Conservation (phyloP, 78 protist genomes). For the Dictyostelium firmibasis region DNA sequence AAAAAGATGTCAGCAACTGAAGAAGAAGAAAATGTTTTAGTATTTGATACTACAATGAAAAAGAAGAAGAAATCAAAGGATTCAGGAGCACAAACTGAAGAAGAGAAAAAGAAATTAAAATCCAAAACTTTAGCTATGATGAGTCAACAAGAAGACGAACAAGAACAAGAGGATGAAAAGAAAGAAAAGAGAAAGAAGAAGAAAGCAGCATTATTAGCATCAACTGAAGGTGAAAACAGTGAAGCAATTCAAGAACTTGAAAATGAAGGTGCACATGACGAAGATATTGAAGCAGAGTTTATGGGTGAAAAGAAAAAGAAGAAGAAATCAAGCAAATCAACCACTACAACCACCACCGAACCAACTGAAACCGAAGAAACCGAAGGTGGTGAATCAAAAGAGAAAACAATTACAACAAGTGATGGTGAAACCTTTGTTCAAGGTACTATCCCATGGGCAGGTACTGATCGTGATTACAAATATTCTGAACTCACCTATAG, state of each 20-base stretch:
- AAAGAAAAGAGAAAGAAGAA: slow-evolving; percentile 45
- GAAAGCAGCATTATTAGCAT: slow-evolving; percentile 12
- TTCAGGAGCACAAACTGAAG: slow-evolving; percentile 9
- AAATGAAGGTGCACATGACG: slow-evolving; percentile 13
- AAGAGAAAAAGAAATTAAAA: slow-evolving; percentile 12
- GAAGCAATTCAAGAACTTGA: slow-evolving; percentile 9
- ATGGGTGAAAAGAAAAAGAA: slow-evolving; percentile 52
- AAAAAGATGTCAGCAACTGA: not conserved
- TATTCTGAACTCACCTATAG: slow-evolving; percentile 71
- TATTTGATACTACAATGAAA: slow-evolving; percentile 32
- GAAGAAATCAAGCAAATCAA: slow-evolving; percentile 16
- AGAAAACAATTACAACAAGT: slow-evolving; percentile 9
- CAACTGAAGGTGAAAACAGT: not conserved
- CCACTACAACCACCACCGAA: not conserved
- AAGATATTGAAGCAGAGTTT: slow-evolving; percentile 14
- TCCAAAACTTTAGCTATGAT: slow-evolving; percentile 32
- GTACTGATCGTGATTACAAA: slow-evolving; percentile 63
- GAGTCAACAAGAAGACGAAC: slow-evolving; percentile 23
- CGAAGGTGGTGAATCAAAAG: slow-evolving; percentile 31
- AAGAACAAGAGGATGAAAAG: slow-evolving; percentile 27
- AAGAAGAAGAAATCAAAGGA: slow-evolving; percentile 27
- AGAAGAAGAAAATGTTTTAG: slow-evolving; percentile 28
- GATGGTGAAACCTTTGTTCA: slow-evolving; percentile 1
- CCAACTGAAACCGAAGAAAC: not conserved
- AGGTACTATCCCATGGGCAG: slow-evolving; percentile 47